phyloP scores from a whole-genome alignment of 1,139 yeast species.

The Kluyveromyces sp. region DNA sequence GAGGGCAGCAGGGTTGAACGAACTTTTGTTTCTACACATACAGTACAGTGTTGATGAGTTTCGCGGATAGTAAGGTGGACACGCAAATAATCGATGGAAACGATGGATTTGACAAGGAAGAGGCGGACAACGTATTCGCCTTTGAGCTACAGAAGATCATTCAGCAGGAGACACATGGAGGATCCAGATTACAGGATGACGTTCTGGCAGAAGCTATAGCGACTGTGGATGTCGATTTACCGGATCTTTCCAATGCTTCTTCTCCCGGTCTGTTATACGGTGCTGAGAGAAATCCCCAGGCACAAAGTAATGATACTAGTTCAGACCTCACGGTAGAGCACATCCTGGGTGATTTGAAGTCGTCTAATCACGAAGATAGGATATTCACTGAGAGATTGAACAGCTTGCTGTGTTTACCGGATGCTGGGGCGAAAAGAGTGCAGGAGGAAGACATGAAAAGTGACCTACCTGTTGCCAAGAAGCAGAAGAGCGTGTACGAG shows the following conservation, averaged over 20 bases:
- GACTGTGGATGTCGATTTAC: conserved; percentile 15
- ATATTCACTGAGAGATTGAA: conserved; percentile 4
- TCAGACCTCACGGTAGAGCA: conserved; percentile 24
- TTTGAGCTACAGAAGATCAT: conserved; percentile 6
- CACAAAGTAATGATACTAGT: neutral
- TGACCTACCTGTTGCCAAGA: neutral
- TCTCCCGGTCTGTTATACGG: conserved; percentile 2
- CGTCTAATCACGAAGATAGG: neutral
- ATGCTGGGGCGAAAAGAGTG: neutral
- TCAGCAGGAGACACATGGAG: conserved; percentile 3
- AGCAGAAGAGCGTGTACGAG: conserved; percentile 8
- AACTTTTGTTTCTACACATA: neutral
- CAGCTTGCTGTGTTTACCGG: conserved; percentile 5
- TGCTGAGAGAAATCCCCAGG: conserved; percentile 1
- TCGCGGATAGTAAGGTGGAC: conserved; percentile 1
- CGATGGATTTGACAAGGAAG: conserved; percentile 5
- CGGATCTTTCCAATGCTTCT: conserved; percentile 9
- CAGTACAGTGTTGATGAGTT: conserved; percentile 1
- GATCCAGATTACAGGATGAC: neutral
- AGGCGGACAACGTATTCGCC: conserved; percentile 5
- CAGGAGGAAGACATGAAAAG: neutral
- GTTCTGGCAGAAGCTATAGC: conserved; percentile 19
- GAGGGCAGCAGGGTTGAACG: too few relatives aligned
- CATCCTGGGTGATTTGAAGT: conserved; percentile 16
- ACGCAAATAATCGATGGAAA: conserved; percentile 2